Evolutionary conservation across 495 filamentous ascomycete species (phyloP), one percentile per base, ranked within the genome.

Genomic region (Bacidia gigantensis): DNA sequence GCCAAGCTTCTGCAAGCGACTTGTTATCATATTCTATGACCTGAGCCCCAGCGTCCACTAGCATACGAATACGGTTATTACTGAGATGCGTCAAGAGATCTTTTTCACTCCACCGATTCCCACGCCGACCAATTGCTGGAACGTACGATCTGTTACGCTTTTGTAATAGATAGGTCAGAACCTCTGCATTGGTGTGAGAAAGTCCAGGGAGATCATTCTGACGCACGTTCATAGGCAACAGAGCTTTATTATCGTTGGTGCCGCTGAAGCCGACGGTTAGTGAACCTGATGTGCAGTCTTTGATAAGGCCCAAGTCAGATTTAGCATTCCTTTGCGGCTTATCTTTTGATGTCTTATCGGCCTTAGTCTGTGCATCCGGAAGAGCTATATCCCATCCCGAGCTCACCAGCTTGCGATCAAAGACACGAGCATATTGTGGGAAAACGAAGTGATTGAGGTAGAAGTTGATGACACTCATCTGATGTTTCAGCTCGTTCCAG

Each of bases 41-140:
- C 57, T 86, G 83, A 0, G 84, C 86, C 0, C 84, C 84, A 0
- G 84, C 82, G 58, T 90, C 83, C 0, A 89, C 68, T 12, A 89
- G 76, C 0, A 89, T 81, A 10, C 67, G 70, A 49, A 43, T 56
- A 7, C 18, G 50, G 5, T 18, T n/a, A 0, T 42, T 11, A 5
- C 42, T 21, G 3, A 58, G 41, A n/a, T 18, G 20, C 1, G 9
- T 12, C 1, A 58, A 26, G 9, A 58, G 49, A 11, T 2, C 42
- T 47, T 14, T 40, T n/a, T 54, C 56, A 12, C 3, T 40, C 2
- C 51, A 12, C 9, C 52, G 42, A n/a, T 23, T 50, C 11, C 56
- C 56, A 11, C 3, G 0, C 21, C 0, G 0, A 14, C 51, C 29
- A n/a, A 39, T 54, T 12, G 51, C 10, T 24, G 25, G 52, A 10